Base-by-base conservation (phyloP, 1,284 basidiomycete genomes). In the Phlebopus sp. region DNA sequence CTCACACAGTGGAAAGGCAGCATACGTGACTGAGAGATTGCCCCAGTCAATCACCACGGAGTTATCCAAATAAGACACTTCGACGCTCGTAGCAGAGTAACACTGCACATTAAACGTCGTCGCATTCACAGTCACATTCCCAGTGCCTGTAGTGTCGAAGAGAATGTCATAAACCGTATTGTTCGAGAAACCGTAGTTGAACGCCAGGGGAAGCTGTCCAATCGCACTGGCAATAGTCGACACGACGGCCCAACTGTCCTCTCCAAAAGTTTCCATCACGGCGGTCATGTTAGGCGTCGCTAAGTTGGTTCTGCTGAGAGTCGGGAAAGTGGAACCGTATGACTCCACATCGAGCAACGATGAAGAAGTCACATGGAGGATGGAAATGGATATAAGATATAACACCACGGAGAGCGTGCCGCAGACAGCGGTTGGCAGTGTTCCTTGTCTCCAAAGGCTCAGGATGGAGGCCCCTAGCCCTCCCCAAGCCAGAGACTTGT, bases 381-480 rank as follows among this genome's bases (percentile, higher is more conserved):
- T 21, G 27, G 42, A 37, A 17, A 51, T 34, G 23, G 34, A 42
- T 21, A 36, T 9, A 17, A 51, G 48, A 35, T 51, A 51, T 15
- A 23, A n/a, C n/a, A 40, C 35, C 40, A 49, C 48, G 1, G 36
- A 49, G 3, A 35, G 9, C 25, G 48, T 41, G 5, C 46, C 18
- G 37, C 13, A 41, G 19, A 48, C 25, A 15, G 48, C 48, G 25
- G 48, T 37, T 23, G 46, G 21, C 17, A 50, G 4, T 4, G 35
- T n/a, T n/a, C 23, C 27, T 42, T 51, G 49, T 1, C 19, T 32
- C 39, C 40, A 50, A 21, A 51, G 40, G 19, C 36, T 45, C 8
- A 32, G 40, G 9, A 51, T 11, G 4, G 49, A 50, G 19, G 49
- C 43, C 29, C 49, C 49, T 13, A 51, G 29, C 18, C 49, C 49